A percentile compares a stretch with the other conserved stretches of the same genome.
These are phyloP conservation scores for Cutaneotrichosporon spelunceum DNA, from an alignment of 1,284 basidiomycete genomes.

Conservation along the genomic window DNA sequence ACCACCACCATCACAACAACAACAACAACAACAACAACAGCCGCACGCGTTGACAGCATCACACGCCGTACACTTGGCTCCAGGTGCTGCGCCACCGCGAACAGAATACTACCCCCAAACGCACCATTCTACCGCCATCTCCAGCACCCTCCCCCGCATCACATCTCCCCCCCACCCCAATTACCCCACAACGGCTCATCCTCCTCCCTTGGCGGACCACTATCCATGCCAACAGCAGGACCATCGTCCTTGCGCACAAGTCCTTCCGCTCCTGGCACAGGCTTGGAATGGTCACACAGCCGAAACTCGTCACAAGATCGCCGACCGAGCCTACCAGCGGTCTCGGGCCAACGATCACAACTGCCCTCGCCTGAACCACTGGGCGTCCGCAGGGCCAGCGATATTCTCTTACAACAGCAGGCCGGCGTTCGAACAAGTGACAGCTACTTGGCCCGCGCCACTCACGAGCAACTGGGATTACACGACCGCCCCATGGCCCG, in stretches of 20 bases:
- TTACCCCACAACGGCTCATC: background rate
- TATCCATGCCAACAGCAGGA: background rate
- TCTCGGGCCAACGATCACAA: background rate
- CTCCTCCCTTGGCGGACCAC: background rate
- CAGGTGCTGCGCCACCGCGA: background rate
- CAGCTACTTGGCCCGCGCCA: slow-evolving; percentile 4
- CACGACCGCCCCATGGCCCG: slow-evolving; percentile 1
- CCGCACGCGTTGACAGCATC: background rate
- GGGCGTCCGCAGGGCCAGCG: background rate
- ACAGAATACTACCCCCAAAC: background rate
- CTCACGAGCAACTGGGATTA: slow-evolving; percentile 5
- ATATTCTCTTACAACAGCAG: slow-evolving; percentile 4
- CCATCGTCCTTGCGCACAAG: slow-evolving; percentile 3
- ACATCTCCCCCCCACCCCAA: background rate
- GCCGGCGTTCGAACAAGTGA: slow-evolving; percentile 7
- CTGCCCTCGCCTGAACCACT: background rate
- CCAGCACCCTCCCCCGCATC: slow-evolving; percentile 1
- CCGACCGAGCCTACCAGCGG: background rate
- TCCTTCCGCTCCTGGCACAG: background rate
- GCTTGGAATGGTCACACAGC: slow-evolving; percentile 1
- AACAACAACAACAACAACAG: background rate
- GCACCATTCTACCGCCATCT: background rate
- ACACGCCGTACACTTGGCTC: background rate
- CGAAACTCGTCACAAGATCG: background rate
- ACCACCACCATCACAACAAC: background rate